Base-by-base conservation (phyloP, 2,329 filamentous ascomycete species). In the Fusarium sp. region DNA sequence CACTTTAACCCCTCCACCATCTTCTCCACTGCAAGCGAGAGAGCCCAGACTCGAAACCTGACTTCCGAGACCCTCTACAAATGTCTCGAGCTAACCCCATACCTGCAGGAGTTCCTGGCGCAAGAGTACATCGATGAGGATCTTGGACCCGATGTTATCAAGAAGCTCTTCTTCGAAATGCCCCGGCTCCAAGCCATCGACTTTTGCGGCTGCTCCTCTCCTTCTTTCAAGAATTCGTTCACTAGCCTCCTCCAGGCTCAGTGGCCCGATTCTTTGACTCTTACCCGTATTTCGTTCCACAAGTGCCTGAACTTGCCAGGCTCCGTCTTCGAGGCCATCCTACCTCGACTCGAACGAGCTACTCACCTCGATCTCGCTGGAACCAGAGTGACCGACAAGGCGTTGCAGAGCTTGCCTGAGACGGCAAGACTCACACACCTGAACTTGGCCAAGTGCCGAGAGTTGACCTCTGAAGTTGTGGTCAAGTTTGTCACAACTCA, bases 51-150 rank as follows among this genome's bases (percentile, higher is more conserved):
- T 63, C 90, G 89, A 78, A 94, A 95, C 82, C 81, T 96, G 76
- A 95, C 93, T 25, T 86, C 91, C 19, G 88, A 89, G 78, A 95
- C 93, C 10, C 85, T 96, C 52, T 83, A 92, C 58, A 86, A 90
- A 79, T 94, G 92, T 79, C 84, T 96, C 59, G 84, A 92, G 71
- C 83, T 94, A 68, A 91, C 92, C 10, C 92, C 93, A 5, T 90
- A 92, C 76, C 84, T 96, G 37, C 90, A 91, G 77, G 93, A 95
- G 82, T 94, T 94, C 78, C 84, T 95, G 55, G 89, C 90, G 23
- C 93, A 95, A 82, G 93, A 96, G 81, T 92, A 95, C 75, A 85
- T 96, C 58, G 93, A 95, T 78, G 90, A 91, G 55, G 93, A 96
- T 74, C 84, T 95, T 51, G 88, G 90, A 75, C 84, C 85, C n/a